phyloP scores from a whole-genome alignment of 2,329 filamentous ascomycete genomes.

The Botrytis sinoallii region DNA sequence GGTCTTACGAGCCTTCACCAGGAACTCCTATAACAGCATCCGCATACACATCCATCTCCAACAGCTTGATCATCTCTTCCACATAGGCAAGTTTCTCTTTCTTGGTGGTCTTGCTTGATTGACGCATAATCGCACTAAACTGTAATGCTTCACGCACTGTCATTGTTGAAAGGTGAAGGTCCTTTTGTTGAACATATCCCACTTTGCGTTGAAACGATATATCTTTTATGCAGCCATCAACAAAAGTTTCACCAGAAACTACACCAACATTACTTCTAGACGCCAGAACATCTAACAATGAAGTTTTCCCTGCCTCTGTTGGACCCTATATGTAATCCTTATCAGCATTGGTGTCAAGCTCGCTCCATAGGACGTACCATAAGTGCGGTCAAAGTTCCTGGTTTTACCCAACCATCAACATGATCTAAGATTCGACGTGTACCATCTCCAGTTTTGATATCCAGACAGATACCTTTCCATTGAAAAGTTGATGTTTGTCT shows the following conservation, averaged over 20 bases:
- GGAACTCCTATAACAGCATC: constrained; percentile 86
- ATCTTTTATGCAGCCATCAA: constrained; percentile 57
- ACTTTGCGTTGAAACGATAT: constrained; percentile 83
- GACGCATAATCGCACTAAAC: constrained; percentile 82
- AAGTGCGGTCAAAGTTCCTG: constrained; percentile 64
- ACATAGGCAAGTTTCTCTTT: constrained; percentile 84
- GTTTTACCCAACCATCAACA: constrained; percentile 69
- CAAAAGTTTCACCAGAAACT: constrained; percentile 76
- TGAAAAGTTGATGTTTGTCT: constrained; percentile 25
- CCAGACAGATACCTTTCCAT: constrained; percentile 56
- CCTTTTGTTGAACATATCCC: constrained; percentile 69
- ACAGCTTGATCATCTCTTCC: constrained; percentile 82
- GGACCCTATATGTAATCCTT: constrained; percentile 22
- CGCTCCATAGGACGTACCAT: constrained; percentile 45
- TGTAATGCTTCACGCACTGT: constrained; percentile 85
- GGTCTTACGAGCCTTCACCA: constrained; percentile 13
- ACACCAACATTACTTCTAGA: constrained; percentile 82
- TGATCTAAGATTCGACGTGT: constrained; percentile 62
- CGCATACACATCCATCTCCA: constrained; percentile 87
- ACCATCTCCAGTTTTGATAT: constrained; percentile 66
- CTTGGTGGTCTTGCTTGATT: constrained; percentile 67
- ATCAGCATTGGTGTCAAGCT: neutral
- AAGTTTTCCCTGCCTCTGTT: constrained; percentile 76
- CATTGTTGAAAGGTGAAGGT: constrained; percentile 78
- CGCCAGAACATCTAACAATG: constrained; percentile 77